These are phyloP conservation scores for barley (Hordeum vulgare) DNA, from an alignment of 176 grass and related monocot genomes.

Conservation along the genomic window MorexV3_pseudomolecules_assembly NC_058519.1:83988649-83989148, in stretches of 20 bases:
- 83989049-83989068: not conserved
- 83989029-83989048: not conserved
- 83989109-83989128: not conserved
- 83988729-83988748: no score
- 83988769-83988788: constrained; percentile 72
- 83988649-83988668: no score
- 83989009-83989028: constrained; percentile 14
- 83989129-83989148: not conserved
- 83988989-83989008: not conserved
- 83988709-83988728: no score
- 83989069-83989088: not conserved
- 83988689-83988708: no score
- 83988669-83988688: no score
- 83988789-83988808: constrained; percentile 44
- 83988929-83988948: constrained; percentile 86
- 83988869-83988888: not conserved
- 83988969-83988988: constrained; percentile 94
- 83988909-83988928: constrained; percentile 98
- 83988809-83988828: not conserved
- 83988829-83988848: not conserved
- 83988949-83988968: constrained; percentile 90
- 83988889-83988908: not conserved
- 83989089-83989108: not conserved
- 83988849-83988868: not conserved
- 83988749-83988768: no score